phyloP scores from a whole-genome alignment of 352 stramenopile genomes.

The Globisporangium viniferum region DNA sequence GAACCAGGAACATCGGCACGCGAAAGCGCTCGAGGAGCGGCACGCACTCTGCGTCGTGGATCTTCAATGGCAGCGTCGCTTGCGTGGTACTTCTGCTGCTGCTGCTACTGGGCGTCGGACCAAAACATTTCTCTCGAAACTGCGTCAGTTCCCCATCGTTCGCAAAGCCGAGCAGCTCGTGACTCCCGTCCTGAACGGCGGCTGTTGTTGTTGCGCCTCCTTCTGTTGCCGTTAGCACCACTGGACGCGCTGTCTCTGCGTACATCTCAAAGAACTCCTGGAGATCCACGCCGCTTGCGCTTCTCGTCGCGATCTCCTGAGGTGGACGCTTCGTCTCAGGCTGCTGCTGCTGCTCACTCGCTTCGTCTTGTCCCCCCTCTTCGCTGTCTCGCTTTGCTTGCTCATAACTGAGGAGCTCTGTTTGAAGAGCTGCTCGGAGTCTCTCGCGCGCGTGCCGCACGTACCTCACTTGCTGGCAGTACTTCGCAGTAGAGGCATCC shows the following conservation, averaged over 20 bases:
- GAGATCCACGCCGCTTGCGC: constrained; percentile 30
- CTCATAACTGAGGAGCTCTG: constrained; percentile 12
- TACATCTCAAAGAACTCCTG: constrained; percentile 69
- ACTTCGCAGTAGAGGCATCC: constrained; percentile 5
- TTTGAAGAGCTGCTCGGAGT: constrained; percentile 23
- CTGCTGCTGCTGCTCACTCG: neutral
- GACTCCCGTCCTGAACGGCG: constrained; percentile 4
- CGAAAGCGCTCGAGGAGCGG: constrained; percentile 39
- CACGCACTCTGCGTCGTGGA: constrained; percentile 30
- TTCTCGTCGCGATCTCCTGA: constrained; percentile 18
- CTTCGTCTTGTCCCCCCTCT: neutral
- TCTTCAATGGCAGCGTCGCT: constrained; percentile 17
- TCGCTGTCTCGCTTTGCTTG: neutral
- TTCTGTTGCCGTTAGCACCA: constrained; percentile 29
- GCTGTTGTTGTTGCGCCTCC: constrained; percentile 2
- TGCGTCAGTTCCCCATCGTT: constrained; percentile 3
- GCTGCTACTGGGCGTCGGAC: neutral
- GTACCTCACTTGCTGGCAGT: constrained; percentile 55
- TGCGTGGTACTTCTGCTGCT: too few relatives aligned
- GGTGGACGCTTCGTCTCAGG: neutral
- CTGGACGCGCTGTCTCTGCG: constrained; percentile 27
- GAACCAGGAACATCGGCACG: constrained; percentile 48
- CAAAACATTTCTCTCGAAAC: constrained; percentile 29
- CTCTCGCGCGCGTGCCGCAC: constrained; percentile 40
- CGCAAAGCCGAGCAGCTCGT: constrained; percentile 25